Evolutionary conservation across 768 basidiomycete genomes (phyloP).

Genomic region (Jaapia argillacea): DNA sequence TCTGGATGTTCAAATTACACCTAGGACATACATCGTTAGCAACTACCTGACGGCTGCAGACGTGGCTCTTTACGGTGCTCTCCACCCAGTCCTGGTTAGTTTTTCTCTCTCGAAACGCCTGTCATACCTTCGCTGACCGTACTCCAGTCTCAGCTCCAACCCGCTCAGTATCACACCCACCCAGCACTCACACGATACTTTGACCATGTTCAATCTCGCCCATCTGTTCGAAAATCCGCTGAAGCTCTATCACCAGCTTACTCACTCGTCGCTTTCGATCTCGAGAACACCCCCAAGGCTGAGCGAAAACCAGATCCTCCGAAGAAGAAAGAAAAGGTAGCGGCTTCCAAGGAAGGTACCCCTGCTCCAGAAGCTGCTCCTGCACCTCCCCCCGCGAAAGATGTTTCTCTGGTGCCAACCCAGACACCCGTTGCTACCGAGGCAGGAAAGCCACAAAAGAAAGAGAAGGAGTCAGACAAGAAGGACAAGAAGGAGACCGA

Average conservation of each 20-base stretch:
- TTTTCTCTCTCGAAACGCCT: neutral
- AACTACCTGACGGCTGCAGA: constrained; percentile 87
- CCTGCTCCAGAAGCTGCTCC: constrained; percentile 25
- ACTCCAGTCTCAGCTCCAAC: constrained; percentile 55
- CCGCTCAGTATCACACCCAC: constrained; percentile 65
- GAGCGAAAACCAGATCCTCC: constrained; percentile 63
- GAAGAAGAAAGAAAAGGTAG: constrained; percentile 73
- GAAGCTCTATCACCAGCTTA: constrained; percentile 42
- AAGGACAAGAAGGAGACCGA: constrained; percentile 37
- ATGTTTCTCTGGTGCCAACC: constrained; percentile 9
- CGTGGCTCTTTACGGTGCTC: constrained; percentile 80
- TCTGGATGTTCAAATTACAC: constrained; percentile 59
- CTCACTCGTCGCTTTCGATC: constrained; percentile 52
- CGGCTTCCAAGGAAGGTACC: constrained; percentile 58
- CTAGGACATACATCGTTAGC: constrained; percentile 78
- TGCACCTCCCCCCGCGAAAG: neutral
- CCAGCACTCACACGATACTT: constrained; percentile 91
- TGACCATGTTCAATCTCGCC: constrained; percentile 78
- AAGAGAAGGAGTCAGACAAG: constrained; percentile 32
- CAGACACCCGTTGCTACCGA: constrained; percentile 18
- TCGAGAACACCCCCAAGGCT: constrained; percentile 62
- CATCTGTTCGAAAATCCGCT: constrained; percentile 50
- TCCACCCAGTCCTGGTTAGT: constrained; percentile 75
- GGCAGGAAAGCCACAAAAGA: constrained; percentile 29
- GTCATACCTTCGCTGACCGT: neutral